phyloP scores from a whole-genome alignment of 441 rosid species.

The Gossypium schwendimanii region DNA sequence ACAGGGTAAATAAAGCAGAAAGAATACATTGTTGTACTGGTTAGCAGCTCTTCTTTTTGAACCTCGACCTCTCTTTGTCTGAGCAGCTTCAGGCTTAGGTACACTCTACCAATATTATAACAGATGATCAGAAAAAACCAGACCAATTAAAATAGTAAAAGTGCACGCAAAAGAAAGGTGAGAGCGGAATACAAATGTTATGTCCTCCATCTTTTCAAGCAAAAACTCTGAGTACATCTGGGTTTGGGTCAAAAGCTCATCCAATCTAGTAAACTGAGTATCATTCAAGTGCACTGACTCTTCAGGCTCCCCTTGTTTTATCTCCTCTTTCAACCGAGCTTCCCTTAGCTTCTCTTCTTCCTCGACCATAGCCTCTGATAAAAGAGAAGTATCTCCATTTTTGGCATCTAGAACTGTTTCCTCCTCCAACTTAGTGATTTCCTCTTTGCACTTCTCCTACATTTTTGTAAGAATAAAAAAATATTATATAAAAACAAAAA shows the following conservation, averaged over 20 bases:
- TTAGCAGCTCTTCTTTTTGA: constrained; percentile 66
- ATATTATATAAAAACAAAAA: neutral
- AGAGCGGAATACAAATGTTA: constrained; percentile 43
- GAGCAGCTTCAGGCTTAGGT: constrained; percentile 37
- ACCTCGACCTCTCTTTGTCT: constrained; percentile 54
- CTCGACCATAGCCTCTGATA: constrained; percentile 48
- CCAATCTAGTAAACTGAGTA: constrained; percentile 56
- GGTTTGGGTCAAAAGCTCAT: constrained; percentile 87
- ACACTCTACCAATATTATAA: constrained; percentile 43
- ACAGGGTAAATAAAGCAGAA: constrained; percentile 13
- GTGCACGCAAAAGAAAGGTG: constrained; percentile 6
- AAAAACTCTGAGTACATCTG: constrained; percentile 75
- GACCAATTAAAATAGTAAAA: constrained; percentile 4
- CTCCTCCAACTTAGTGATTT: constrained; percentile 27
- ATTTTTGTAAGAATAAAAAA: neutral
- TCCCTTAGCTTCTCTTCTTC: constrained; percentile 64
- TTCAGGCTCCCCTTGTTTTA: constrained; percentile 16
- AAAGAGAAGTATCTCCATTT: constrained; percentile 46
- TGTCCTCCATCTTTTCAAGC: constrained; percentile 86
- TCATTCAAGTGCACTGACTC: constrained; percentile 43
- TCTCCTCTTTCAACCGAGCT: constrained; percentile 41
- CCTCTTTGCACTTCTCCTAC: constrained; percentile 49
- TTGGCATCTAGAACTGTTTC: constrained; percentile 33
- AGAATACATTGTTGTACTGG: constrained; percentile 34
- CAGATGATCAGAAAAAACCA: constrained; percentile 8